phyloP scores from a whole-genome alignment of 768 basidiomycete species.

The Mycena epipterygia region DNA sequence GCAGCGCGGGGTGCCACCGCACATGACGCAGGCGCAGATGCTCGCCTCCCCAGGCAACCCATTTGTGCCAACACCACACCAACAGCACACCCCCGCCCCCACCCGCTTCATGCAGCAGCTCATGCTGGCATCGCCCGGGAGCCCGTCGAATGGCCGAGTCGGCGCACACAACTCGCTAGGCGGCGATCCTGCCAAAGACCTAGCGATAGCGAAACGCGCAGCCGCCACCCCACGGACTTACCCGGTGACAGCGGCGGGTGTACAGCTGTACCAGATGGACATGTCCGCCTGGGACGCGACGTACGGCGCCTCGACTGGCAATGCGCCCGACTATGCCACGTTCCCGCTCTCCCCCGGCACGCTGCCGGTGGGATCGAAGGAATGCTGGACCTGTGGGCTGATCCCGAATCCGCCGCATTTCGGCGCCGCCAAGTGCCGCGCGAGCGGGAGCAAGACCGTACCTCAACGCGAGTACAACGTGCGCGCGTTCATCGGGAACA shows the following conservation, averaged over 20 bases:
- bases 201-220: neutral
- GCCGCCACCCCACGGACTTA: neutral
- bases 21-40: neutral
- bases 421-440: neutral
- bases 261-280: neutral
- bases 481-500: neutral
- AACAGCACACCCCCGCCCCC: neutral
- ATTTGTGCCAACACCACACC: neutral
- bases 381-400: conserved; percentile 7
- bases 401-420: neutral
- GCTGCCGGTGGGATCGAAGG: neutral
- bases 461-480: neutral
- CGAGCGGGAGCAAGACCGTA: neutral
- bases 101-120: neutral
- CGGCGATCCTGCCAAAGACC: neutral
- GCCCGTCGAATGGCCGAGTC: neutral
- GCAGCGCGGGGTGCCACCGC: neutral
- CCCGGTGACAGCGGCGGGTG: neutral
- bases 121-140: neutral
- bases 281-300: neutral
- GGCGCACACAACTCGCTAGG: neutral
- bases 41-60: neutral
- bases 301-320: neutral
- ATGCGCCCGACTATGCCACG: neutral
- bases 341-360: conserved; percentile 8